Percentiles rank a stretch among this genome's conserved stretches.
Conservation (phyloP, 148 eudicot species). For the Hydrangea macrophylla region DNA sequence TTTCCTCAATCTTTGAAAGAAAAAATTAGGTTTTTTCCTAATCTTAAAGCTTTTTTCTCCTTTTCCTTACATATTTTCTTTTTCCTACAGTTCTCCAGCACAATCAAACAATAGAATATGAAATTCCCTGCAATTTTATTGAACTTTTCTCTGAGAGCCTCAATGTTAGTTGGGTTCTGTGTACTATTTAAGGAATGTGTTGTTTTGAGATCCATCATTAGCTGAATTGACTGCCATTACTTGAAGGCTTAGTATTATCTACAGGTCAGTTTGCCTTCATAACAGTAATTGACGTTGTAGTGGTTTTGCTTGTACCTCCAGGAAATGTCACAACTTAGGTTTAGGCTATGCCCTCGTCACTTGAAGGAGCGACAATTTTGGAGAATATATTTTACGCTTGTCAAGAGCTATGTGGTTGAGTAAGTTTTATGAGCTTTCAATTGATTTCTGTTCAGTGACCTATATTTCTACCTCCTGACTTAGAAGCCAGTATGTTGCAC, state of each 20-base stretch:
- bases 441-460: neutral
- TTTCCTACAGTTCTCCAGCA: no score
- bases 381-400: slow-evolving; percentile 73
- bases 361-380: slow-evolving; percentile 73
- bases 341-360: slow-evolving; percentile 59
- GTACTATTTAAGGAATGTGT: no score
- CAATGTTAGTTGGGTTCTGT: no score
- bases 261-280: neutral
- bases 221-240: neutral
- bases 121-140: no score
- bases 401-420: slow-evolving; percentile 50
- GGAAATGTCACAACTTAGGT: slow-evolving; percentile 72
- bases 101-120: no score
- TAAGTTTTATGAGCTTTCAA: slow-evolving; percentile 30
- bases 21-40: no score
- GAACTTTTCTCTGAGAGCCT: no score
- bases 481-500: neutral
- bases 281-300: neutral
- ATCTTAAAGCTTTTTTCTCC: no score
- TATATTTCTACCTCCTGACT: no score
- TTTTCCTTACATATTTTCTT: no score
- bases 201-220: neutral
- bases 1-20: no score
- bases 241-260: neutral
- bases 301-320: slow-evolving; percentile 16